A percentile compares a stretch with the other conserved stretches of the same genome.
phyloP scores from a whole-genome alignment of 2,329 filamentous ascomycete species.

The Diaporthe ilicicola region DNA sequence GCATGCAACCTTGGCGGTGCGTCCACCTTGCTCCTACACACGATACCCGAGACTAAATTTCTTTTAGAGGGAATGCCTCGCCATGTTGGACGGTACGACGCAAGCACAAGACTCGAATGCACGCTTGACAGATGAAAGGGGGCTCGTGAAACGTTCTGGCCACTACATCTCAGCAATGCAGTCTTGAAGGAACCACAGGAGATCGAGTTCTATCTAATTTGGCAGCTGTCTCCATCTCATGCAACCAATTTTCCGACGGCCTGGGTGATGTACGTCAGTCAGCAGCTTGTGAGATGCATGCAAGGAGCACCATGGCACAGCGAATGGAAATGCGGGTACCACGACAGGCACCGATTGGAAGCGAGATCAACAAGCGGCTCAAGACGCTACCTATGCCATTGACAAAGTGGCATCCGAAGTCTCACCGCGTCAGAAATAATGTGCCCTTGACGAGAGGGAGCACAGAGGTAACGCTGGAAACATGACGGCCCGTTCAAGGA shows the following conservation, averaged over 20 bases:
- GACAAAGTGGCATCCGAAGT: constrained; percentile 8
- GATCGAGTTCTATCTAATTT: not conserved
- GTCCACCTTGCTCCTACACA: not conserved
- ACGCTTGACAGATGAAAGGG: constrained; percentile 26
- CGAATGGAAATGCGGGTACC: not conserved
- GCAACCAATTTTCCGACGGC: not conserved
- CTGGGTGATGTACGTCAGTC: not conserved
- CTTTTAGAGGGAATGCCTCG: not conserved
- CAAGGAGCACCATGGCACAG: not conserved
- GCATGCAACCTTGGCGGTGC: not conserved
- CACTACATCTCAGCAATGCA: not conserved
- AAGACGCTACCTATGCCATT: not conserved
- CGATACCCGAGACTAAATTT: not conserved
- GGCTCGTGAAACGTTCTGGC: not conserved
- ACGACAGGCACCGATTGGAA: not conserved
- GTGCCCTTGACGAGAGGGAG: constrained; percentile 22
- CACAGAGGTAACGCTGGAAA: not conserved
- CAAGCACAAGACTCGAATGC: not conserved
- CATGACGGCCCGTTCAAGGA: not conserved
- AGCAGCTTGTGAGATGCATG: not conserved
- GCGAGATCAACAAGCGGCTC: constrained; percentile 2
- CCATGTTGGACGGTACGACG: constrained; percentile 27
- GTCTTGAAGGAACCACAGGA: not conserved
- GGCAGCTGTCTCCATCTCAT: not conserved
- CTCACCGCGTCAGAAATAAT: constrained; percentile 15